Percentiles rank a stretch among this genome's conserved stretches.
Conservation (phyloP, 495 filamentous ascomycete genomes). For the Penicillium coprophilum region DNA sequence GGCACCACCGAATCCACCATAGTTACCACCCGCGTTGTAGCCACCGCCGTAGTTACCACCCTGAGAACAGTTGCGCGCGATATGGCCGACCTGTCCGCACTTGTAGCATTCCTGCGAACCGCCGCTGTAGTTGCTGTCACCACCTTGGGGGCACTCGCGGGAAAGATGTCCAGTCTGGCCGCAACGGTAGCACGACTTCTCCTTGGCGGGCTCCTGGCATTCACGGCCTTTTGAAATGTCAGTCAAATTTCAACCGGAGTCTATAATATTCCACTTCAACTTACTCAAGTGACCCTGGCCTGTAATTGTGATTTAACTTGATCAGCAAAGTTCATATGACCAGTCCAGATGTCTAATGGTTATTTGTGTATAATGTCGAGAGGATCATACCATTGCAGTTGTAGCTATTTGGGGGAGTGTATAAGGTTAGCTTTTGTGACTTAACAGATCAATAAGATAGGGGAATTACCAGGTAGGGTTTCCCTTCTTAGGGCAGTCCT, state of each 20-base stretch:
- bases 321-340: conserved; percentile 8
- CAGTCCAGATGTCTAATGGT: background rate
- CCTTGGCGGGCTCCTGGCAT: conserved; percentile 84
- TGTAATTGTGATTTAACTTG: conserved; percentile 24
- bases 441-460: conserved; percentile 18
- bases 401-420: conserved; percentile 55
- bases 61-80: conserved; percentile 91
- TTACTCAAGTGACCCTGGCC: conserved; percentile 88
- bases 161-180: conserved; percentile 85
- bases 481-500: conserved; percentile 93
- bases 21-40: conserved; percentile 46
- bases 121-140: conserved; percentile 49
- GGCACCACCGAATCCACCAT: conserved; percentile 43
- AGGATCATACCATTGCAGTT: conserved; percentile 69
- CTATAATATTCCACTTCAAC: conserved; percentile 26
- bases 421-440: conserved; percentile 30
- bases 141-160: conserved; percentile 76
- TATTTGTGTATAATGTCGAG: conserved; percentile 11
- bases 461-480: conserved; percentile 79
- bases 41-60: conserved; percentile 51
- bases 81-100: conserved; percentile 96
- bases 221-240: conserved; percentile 66
- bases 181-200: conserved; percentile 96
- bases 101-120: conserved; percentile 92
- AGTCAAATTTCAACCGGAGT: conserved; percentile 8